Evolutionary conservation across 2,329 filamentous ascomycete species (phyloP).

Genomic region (Dactylellina sp.): DNA sequence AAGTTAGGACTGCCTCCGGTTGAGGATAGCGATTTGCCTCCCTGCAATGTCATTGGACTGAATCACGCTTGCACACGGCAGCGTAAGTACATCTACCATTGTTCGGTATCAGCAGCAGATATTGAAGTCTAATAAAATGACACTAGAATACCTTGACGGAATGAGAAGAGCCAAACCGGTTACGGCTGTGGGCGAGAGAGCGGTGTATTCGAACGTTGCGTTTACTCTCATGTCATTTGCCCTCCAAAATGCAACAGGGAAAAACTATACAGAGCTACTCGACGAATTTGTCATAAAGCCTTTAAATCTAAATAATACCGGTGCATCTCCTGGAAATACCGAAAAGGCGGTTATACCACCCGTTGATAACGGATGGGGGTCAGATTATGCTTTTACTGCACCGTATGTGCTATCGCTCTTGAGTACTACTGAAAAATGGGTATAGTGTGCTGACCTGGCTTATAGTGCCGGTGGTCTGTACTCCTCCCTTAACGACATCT

Average conservation of each 20-base stretch:
- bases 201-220: constrained; percentile 65
- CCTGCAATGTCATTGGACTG: constrained; percentile 63
- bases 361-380: constrained; percentile 45
- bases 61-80: constrained; percentile 62
- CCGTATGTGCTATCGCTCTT: constrained; percentile 31
- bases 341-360: constrained; percentile 54
- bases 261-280: constrained; percentile 59
- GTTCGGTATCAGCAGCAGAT: no score
- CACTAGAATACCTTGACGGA: constrained; percentile 62
- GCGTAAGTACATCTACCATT: constrained; percentile 58
- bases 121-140: not conserved
- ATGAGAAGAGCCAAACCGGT: constrained; percentile 62
- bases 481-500: constrained; percentile 56
- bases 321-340: constrained; percentile 40
- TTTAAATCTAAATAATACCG: constrained; percentile 60
- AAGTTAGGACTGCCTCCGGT: constrained; percentile 64
- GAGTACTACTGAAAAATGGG: not conserved
- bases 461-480: constrained; percentile 51
- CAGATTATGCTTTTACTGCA: constrained; percentile 30
- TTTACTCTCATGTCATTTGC: constrained; percentile 64
- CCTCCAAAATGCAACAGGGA: constrained; percentile 60
- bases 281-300: constrained; percentile 60
- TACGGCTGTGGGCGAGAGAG: constrained; percentile 61
- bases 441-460: not conserved
- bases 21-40: constrained; percentile 62